phyloP scores from a whole-genome alignment of 2,329 filamentous ascomycete genomes.

The Colletotrichum simmondsii region DNA sequence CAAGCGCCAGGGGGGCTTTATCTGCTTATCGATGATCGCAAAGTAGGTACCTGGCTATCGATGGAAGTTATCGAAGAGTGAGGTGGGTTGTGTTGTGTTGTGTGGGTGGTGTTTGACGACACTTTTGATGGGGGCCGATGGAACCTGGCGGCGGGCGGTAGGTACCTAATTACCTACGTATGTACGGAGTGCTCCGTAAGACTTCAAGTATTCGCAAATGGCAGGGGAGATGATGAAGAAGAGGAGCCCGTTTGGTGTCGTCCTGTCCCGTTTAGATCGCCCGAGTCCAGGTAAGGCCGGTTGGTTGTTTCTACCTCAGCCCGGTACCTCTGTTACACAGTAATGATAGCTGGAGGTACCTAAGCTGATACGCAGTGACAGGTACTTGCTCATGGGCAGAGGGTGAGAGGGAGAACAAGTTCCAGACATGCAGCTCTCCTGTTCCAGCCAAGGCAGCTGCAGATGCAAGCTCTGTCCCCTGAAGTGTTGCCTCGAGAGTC shows the following conservation, averaged over 20 bases:
- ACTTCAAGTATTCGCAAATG: too few relatives aligned
- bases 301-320: neutral
- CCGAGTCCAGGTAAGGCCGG: neutral
- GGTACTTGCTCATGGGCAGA: too few relatives aligned
- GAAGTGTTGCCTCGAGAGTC: too few relatives aligned
- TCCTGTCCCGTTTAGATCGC: neutral
- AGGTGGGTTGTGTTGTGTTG: neutral
- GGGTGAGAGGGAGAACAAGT: neutral
- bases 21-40: conserved; percentile 3
- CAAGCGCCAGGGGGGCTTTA: neutral
- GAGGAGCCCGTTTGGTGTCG: neutral
- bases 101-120: conserved; percentile 24
- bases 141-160: neutral
- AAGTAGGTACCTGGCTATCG: neutral
- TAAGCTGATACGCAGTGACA: neutral
- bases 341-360: neutral
- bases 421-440: neutral
- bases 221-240: neutral
- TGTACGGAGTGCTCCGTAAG: too few relatives aligned
- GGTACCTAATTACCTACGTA: too few relatives aligned
- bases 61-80: neutral
- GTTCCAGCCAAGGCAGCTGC: neutral
- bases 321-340: neutral
- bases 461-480: neutral
- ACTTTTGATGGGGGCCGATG: conserved; percentile 15